These are phyloP conservation scores for Helicocarpus griseus DNA, from an alignment of 2,329 filamentous ascomycete species.

Conservation along the genomic window DNA sequence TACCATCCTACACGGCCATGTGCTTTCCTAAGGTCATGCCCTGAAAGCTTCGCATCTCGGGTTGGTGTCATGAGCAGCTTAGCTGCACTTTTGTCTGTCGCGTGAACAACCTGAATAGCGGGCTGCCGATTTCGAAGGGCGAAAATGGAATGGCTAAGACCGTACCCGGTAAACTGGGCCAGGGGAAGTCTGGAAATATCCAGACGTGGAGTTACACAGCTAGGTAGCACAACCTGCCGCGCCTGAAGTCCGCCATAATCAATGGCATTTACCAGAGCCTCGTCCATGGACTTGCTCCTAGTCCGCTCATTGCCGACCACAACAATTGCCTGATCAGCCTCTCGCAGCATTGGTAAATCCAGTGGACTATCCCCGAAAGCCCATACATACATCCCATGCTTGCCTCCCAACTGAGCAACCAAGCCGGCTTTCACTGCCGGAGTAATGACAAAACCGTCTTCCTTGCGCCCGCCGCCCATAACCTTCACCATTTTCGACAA, in stretches of 20 bases:
- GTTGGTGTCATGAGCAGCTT: slow-evolving; percentile 47
- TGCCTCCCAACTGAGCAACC: slow-evolving; percentile 32
- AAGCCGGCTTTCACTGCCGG: slow-evolving; percentile 41
- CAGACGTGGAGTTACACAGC: slow-evolving; percentile 31
- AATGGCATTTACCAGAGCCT: slow-evolving; percentile 35
- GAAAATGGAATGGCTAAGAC: slow-evolving; percentile 20
- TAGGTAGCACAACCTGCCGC: slow-evolving; percentile 41
- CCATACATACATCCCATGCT: slow-evolving; percentile 33
- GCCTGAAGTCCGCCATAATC: slow-evolving; percentile 30
- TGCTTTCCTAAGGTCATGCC: slow-evolving; percentile 39
- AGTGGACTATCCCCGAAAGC: slow-evolving; percentile 53
- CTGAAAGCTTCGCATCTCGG: slow-evolving; percentile 39
- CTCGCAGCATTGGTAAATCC: slow-evolving; percentile 48
- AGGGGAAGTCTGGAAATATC: slow-evolving; percentile 35
- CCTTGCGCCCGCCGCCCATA: slow-evolving; percentile 43
- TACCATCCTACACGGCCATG: slow-evolving; percentile 45
- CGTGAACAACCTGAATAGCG: slow-evolving; percentile 29
- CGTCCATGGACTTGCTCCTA: slow-evolving; percentile 47
- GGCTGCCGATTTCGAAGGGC: slow-evolving; percentile 6
- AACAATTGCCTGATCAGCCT: slow-evolving; percentile 46
- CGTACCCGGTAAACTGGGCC: slow-evolving; percentile 23
- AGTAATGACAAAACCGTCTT: slow-evolving; percentile 43
- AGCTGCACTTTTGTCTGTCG: slow-evolving; percentile 36
- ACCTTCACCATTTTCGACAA: slow-evolving; percentile 38
- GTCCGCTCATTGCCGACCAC: slow-evolving; percentile 41